These are phyloP conservation scores for Coemansia sp. DNA, from an alignment of 192 early-diverging fungal genomes.

Conservation along the genomic window DNA sequence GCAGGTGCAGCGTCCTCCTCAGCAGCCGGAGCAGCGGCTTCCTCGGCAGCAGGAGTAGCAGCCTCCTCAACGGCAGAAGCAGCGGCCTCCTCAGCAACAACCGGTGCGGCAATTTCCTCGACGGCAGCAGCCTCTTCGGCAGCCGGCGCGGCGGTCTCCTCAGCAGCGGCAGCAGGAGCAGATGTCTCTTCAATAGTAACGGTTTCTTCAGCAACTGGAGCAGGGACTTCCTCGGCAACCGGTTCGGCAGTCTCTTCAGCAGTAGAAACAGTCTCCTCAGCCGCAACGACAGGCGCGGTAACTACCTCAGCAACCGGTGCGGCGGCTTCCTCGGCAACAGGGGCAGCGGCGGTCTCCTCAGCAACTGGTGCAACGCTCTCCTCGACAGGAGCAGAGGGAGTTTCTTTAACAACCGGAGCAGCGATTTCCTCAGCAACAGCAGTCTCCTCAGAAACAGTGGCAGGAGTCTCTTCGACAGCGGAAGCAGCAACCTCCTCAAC, in stretches of 20 bases:
- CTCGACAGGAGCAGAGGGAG: background rate
- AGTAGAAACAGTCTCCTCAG: too few relatives aligned
- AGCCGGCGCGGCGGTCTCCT: background rate
- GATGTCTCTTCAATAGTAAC: background rate
- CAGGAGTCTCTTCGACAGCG: background rate
- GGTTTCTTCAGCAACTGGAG: conserved; percentile 1
- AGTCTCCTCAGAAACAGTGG: too few relatives aligned
- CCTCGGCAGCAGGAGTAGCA: conserved; percentile 1
- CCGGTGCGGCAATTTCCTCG: background rate
- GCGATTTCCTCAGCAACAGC: conserved; percentile 1
- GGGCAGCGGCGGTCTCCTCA: conserved; percentile 19
- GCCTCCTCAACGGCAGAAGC: background rate
- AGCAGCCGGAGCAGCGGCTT: background rate
- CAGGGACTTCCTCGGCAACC: conserved; percentile 19
- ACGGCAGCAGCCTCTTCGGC: conserved; percentile 1
- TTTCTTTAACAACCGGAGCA: conserved; percentile 3
- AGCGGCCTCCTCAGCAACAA: background rate
- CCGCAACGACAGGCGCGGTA: too few relatives aligned
- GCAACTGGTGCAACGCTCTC: background rate
- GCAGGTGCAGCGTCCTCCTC: conserved; percentile 6
- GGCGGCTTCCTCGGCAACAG: background rate
- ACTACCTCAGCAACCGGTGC: too few relatives aligned
- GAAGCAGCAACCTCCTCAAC: background rate
- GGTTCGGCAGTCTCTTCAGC: background rate
- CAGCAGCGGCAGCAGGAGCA: background rate